Conservation (phyloP, 345 rosid genomes). For the Gynandropsis gynandra region DNA sequence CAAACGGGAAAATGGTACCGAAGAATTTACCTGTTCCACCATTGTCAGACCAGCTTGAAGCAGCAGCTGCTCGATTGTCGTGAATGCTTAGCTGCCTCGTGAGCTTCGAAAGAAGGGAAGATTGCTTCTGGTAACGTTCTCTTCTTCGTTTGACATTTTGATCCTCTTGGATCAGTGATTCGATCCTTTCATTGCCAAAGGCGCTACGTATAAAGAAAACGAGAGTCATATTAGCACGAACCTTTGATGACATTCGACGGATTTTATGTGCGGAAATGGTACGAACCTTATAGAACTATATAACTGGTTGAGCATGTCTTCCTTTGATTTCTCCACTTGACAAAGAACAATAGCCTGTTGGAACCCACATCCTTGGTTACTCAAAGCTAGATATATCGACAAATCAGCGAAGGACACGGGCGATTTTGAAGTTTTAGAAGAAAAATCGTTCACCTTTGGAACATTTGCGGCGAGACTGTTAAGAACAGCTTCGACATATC, state of each 20-base stretch:
- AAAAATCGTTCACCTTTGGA: conserved; percentile 51
- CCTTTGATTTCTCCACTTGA: conserved; percentile 95
- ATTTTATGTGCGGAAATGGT: not conserved
- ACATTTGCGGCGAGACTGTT: conserved; percentile 91
- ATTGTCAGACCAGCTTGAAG: conserved; percentile 65
- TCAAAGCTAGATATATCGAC: not conserved
- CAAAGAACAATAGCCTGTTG: conserved; percentile 94
- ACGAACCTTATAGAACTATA: conserved; percentile 80
- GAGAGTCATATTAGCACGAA: conserved; percentile 13
- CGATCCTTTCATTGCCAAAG: conserved; percentile 68
- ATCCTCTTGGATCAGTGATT: conserved; percentile 87
- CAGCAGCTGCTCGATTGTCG: conserved; percentile 79
- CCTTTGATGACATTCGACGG: not conserved
- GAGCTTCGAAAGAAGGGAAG: conserved; percentile 73
- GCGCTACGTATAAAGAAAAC: conserved; percentile 34
- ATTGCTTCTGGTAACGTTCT: conserved; percentile 75
- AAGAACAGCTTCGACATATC: conserved; percentile 92
- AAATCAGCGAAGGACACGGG: not conserved
- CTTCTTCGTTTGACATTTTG: conserved; percentile 71
- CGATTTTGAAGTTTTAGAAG: not conserved
- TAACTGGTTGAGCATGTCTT: conserved; percentile 93
- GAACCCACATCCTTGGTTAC: not conserved
- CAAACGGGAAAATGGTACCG: not conserved
- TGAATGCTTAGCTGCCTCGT: conserved; percentile 82
- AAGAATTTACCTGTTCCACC: conserved; percentile 41